A percentile compares a stretch with the other conserved stretches of the same genome.
These are phyloP conservation scores for Wallacemonas sp. DNA, from an alignment of 208 protist species.

Conservation along the genomic window DNA sequence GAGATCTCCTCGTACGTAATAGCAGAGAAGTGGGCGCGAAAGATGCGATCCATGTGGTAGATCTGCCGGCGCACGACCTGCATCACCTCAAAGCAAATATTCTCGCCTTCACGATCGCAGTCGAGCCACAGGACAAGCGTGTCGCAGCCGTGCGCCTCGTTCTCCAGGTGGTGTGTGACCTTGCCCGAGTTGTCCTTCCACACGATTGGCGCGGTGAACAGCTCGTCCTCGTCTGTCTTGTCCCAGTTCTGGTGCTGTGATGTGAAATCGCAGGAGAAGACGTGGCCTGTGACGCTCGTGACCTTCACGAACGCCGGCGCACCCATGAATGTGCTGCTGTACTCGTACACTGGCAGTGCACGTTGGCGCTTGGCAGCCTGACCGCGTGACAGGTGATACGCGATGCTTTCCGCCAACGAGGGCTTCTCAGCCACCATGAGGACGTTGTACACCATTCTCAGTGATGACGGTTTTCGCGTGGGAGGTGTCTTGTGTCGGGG, in stretches of 20 bases:
- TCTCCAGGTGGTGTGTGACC: conserved; percentile 78
- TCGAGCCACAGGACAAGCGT: conserved; percentile 95
- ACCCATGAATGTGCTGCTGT: conserved; percentile 67
- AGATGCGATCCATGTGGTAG: conserved; percentile 69
- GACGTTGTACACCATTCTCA: conserved; percentile 55
- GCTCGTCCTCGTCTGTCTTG: conserved; percentile 75
- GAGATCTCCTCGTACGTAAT: conserved; percentile 88
- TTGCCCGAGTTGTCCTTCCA: conserved; percentile 89
- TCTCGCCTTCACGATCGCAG: conserved; percentile 97
- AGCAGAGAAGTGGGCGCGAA: conserved; percentile 91
- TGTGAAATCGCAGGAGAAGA: conserved; percentile 92
- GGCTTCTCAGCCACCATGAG: conserved; percentile 96
- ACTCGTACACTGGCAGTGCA: conserved; percentile 89
- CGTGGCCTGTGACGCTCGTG: conserved; percentile 91
- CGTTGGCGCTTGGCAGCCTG: conserved; percentile 59
- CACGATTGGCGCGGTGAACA: conserved; percentile 81
- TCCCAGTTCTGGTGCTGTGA: conserved; percentile 91
- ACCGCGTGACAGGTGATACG: conserved; percentile 84
- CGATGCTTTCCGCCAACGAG: conserved; percentile 90
- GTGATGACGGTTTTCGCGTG: background rate
- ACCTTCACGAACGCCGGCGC: conserved; percentile 73
- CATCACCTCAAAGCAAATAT: conserved; percentile 98
- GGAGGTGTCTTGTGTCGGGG: background rate
- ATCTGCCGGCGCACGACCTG: conserved; percentile 71
- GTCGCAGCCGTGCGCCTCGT: conserved; percentile 81